These are phyloP conservation scores for Psilocybe tampanensis DNA, from an alignment of 768 basidiomycete species.

Conservation along the genomic window DNA sequence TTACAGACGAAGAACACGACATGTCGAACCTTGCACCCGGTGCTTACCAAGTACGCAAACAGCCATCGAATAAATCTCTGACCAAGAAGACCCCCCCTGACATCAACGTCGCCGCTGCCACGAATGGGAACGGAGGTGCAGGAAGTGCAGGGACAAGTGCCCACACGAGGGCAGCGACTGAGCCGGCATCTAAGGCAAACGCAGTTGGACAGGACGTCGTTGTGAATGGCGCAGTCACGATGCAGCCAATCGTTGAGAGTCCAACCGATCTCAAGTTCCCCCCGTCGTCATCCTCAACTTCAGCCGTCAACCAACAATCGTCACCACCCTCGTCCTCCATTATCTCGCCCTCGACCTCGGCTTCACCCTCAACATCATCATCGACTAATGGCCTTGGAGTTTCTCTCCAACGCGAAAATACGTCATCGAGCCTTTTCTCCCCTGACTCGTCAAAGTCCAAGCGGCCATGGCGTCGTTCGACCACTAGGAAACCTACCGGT, in stretches of 20 bases:
- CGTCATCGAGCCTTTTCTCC: slow-evolving; percentile 9
- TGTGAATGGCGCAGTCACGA: slow-evolving; percentile 20
- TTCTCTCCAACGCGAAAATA: slow-evolving; percentile 14
- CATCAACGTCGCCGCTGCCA: slow-evolving; percentile 21
- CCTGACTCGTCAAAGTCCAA: slow-evolving; percentile 27
- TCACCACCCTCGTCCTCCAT: slow-evolving; percentile 28
- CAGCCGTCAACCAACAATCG: slow-evolving; percentile 15
- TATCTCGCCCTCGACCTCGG: slow-evolving; percentile 13
- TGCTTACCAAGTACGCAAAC: slow-evolving; percentile 30
- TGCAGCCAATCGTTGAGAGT: slow-evolving; percentile 45
- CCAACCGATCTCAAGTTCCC: slow-evolving; percentile 40
- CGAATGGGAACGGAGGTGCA: background rate
- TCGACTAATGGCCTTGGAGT: background rate
- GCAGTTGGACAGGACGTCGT: background rate
- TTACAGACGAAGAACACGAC: background rate
- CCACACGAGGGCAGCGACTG: slow-evolving; percentile 31
- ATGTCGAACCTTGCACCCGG: slow-evolving; percentile 26
- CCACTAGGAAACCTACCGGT: slow-evolving; percentile 52
- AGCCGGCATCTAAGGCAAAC: slow-evolving; percentile 18
- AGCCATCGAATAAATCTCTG: slow-evolving; percentile 39
- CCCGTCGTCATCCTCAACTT: slow-evolving; percentile 8
- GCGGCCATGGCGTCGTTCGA: slow-evolving; percentile 45
- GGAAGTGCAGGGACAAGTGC: background rate
- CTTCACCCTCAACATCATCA: background rate
- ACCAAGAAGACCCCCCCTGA: slow-evolving; percentile 29